These are phyloP conservation scores for Coniochaeta pulveracea DNA, from an alignment of 2,329 filamentous ascomycete genomes.

Conservation along the genomic window DNA sequence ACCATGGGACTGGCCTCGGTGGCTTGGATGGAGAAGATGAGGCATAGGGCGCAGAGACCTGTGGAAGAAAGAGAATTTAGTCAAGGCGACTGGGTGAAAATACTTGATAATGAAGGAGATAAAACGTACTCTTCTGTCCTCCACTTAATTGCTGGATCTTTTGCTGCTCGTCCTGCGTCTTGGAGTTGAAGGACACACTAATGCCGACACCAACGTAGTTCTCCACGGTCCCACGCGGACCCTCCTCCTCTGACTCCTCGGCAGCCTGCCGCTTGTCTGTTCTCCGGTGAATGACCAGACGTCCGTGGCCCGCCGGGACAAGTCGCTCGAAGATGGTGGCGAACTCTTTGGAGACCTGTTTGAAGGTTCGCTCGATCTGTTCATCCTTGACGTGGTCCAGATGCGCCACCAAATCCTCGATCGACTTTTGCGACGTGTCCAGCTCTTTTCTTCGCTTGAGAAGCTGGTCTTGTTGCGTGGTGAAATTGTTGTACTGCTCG, in stretches of 20 bases:
- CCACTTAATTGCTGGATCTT: slow-evolving; percentile 94
- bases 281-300: slow-evolving; percentile 85
- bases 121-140: slow-evolving; percentile 79
- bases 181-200: slow-evolving; percentile 96
- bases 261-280: slow-evolving; percentile 55
- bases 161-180: slow-evolving; percentile 89
- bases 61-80: too few relatives aligned
- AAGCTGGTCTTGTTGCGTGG: slow-evolving; percentile 77
- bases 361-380: slow-evolving; percentile 96
- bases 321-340: slow-evolving; percentile 87
- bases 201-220: slow-evolving; percentile 96
- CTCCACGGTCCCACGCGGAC: slow-evolving; percentile 65
- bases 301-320: slow-evolving; percentile 84
- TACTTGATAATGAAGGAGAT: background rate
- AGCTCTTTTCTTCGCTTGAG: slow-evolving; percentile 78
- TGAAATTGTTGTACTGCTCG: slow-evolving; percentile 97
- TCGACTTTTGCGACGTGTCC: slow-evolving; percentile 74
- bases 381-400: slow-evolving; percentile 95
- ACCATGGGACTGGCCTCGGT: slow-evolving; percentile 97
- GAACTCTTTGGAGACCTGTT: slow-evolving; percentile 92
- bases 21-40: slow-evolving; percentile 97
- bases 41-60: slow-evolving; percentile 89
- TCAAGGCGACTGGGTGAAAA: slow-evolving; percentile 8
- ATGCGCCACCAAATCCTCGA: slow-evolving; percentile 84
- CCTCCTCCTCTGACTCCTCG: slow-evolving; percentile 59